Evolutionary conservation across 2,329 filamentous ascomycete species (phyloP), one percentile per base, ranked within the genome.

Genomic region (Fusarium begoniae): DNA sequence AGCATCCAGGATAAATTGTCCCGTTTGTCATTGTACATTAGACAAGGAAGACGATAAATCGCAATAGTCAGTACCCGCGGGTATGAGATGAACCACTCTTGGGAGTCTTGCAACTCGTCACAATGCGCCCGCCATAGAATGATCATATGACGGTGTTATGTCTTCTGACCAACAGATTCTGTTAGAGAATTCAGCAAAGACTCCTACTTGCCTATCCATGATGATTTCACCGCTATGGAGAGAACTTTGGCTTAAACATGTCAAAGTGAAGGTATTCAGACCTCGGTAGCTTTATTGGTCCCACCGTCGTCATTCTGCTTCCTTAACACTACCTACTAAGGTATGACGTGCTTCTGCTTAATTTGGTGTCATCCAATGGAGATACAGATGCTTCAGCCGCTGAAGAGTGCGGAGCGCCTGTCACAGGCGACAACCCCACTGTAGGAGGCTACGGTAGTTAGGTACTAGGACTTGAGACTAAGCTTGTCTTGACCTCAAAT

Each of bases 351-450:
- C 67, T 68, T 26, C 30, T 37, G 18, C 22, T 48, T 56, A 32
- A 56, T 57, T 41, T 77, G 37, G 62, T 72, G 65, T 57, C 54
- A 71, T 69, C 55, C 37, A 56, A 64, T 48, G 11, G 17, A 44
- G 22, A 40, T 26, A 22, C 40, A 57, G 41, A 13, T n/a, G 37
- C 26, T 43, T 35, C 43, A 56, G 43, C 41, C 30, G 30, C 41
- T 68, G 48, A 24, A 53, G 24, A 50, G 35, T 30, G n/a, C 24
- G 32, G 50, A 54, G 30, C 43, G 55, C 37, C 59, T 45, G 32
- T 55, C 45, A 57, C 50, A 71, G 44, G 43, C 50, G 45, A 44
- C 24, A 57, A 72, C 58, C 47, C 50, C 69, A 71, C 54, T 55
- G 38, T 45, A 51, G 20, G 51, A 28, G 40, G 26, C 47, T 26